Conservation (phyloP, 345 rosid species). For the Rubroshorea leprosula region DNA sequence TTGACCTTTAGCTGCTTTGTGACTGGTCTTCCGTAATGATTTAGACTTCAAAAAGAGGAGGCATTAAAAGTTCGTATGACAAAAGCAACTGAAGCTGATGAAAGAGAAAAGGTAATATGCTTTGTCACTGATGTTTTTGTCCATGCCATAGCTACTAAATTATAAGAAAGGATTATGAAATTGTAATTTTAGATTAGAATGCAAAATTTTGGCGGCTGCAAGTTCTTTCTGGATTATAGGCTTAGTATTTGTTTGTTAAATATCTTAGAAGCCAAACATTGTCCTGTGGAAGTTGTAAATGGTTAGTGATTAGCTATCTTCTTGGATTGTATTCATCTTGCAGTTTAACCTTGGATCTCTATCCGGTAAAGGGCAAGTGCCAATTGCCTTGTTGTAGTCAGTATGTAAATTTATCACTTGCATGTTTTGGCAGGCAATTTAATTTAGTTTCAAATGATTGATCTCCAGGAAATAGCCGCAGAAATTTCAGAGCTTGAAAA, state of each 20-base stretch:
- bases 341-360: too few species aligned
- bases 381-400: neutral
- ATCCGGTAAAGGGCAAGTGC: too few species aligned
- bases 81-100: slow-evolving; percentile 74
- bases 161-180: too few species aligned
- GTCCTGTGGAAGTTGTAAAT: neutral
- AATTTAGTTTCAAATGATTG: slow-evolving; percentile 10
- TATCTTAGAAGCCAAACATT: neutral
- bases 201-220: neutral
- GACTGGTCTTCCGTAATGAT: neutral
- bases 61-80: slow-evolving; percentile 76
- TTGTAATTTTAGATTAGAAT: too few species aligned
- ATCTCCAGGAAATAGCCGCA: slow-evolving; percentile 65
- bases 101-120: slow-evolving; percentile 64
- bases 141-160: neutral
- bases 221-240: neutral
- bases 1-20: neutral
- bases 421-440: neutral
- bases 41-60: slow-evolving; percentile 80
- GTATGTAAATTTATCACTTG: neutral
- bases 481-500: slow-evolving; percentile 75
- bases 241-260: neutral
- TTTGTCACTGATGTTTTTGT: neutral
- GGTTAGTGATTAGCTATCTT: neutral
- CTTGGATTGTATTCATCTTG: too few species aligned